These are phyloP conservation scores for Rhododendron ovatum DNA, from an alignment of 148 eudicot species.

Conservation along the genomic window DNA sequence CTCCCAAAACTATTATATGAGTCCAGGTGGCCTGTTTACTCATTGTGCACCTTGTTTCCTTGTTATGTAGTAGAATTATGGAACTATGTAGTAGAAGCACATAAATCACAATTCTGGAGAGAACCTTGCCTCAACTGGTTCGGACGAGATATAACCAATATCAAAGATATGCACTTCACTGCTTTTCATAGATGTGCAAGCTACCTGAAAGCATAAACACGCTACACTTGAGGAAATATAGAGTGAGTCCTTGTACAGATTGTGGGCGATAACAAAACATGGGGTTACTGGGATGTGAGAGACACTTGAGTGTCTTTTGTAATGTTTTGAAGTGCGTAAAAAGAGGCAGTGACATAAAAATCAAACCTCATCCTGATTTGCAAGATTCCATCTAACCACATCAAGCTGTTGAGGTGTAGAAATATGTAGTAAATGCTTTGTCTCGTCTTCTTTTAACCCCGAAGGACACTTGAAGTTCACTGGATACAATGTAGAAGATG, in stretches of 20 bases:
- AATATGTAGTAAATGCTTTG: constrained; percentile 74
- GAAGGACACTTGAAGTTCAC: constrained; percentile 17
- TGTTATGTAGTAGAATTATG: background rate
- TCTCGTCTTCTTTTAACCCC: constrained; percentile 56
- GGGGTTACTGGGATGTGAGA: background rate
- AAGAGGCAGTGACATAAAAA: constrained; percentile 4
- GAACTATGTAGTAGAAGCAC: background rate
- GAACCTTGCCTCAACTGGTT: constrained; percentile 65
- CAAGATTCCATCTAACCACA: constrained; percentile 75
- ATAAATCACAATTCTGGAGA: background rate
- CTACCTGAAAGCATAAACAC: constrained; percentile 46
- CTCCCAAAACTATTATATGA: background rate
- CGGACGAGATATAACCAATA: constrained; percentile 66
- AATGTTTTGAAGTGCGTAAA: background rate
- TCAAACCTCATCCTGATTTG: constrained; percentile 88
- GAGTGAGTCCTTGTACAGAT: background rate
- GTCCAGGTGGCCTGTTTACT: background rate
- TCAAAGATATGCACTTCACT: constrained; percentile 67
- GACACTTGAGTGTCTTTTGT: background rate
- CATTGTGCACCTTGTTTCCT: background rate
- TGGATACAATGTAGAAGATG: constrained; percentile 3
- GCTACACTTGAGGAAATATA: background rate
- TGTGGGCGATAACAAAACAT: background rate
- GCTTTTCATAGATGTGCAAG: constrained; percentile 64
- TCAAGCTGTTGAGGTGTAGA: constrained; percentile 44